phyloP scores from a whole-genome alignment of 75 land plant species.

The Larix kaempferi region DNA sequence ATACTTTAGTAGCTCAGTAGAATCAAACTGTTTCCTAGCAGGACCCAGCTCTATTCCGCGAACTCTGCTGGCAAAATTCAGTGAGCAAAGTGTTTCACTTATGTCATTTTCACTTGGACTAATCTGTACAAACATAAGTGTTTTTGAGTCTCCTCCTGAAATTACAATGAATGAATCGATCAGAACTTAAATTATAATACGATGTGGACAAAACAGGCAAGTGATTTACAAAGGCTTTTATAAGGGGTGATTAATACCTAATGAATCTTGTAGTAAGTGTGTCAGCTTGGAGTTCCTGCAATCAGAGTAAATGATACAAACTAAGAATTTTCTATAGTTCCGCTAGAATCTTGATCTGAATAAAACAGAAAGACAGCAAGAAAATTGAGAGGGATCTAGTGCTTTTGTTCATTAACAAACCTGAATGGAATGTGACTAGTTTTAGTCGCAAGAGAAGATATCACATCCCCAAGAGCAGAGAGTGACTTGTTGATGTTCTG shows the following conservation, averaged over 20 bases:
- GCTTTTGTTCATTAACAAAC: slow-evolving; percentile 19
- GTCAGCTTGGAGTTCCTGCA: slow-evolving; percentile 97
- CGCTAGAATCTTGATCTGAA: neutral
- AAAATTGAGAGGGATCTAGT: too few relatives aligned
- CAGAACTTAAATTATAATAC: neutral
- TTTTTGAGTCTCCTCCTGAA: slow-evolving; percentile 96
- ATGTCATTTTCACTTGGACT: slow-evolving; percentile 89
- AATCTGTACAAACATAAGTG: slow-evolving; percentile 97
- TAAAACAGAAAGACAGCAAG: neutral
- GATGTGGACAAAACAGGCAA: neutral
- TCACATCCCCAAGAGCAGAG: slow-evolving; percentile 97
- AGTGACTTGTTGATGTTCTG: slow-evolving; percentile 94
- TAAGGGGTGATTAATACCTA: slow-evolving; percentile 44
- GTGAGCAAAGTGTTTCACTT: slow-evolving; percentile 85
- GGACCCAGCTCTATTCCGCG: slow-evolving; percentile 91
- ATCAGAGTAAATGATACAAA: neutral
- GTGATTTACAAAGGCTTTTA: neutral
- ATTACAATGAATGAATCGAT: slow-evolving; percentile 2
- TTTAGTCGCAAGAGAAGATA: slow-evolving; percentile 85
- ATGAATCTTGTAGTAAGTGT: slow-evolving; percentile 95
- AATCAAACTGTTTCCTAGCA: slow-evolving; percentile 82
- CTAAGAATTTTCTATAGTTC: neutral
- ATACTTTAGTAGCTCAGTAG: slow-evolving; percentile 57
- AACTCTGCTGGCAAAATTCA: slow-evolving; percentile 98
- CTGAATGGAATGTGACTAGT: slow-evolving; percentile 97